Conservation (phyloP, 208 protist species). For the Trypanosoma lewisi region DNA sequence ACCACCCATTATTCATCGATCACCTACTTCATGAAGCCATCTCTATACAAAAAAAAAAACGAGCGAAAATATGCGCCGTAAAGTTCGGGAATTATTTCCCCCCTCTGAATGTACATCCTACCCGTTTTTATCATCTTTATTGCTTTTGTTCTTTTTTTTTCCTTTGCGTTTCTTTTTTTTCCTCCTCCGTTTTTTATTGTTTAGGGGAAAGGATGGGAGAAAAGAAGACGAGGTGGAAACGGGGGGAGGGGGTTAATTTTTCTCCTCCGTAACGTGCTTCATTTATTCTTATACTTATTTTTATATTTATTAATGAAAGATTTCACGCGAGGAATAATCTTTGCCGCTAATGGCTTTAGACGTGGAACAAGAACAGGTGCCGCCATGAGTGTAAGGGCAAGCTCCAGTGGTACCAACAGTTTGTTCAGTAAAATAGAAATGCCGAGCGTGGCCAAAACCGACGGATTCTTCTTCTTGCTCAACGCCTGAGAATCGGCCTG, state of each 20-base stretch:
- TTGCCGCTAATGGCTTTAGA: slow-evolving; percentile 62
- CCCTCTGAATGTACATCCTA: neutral
- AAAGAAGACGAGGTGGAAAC: too few relatives aligned
- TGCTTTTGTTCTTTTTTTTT: neutral
- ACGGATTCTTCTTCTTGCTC: slow-evolving; percentile 32
- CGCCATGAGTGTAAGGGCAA: slow-evolving; percentile 57
- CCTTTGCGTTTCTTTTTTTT: neutral
- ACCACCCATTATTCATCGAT: too few relatives aligned
- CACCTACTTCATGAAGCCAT: too few relatives aligned
- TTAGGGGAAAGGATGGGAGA: too few relatives aligned
- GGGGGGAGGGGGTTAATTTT: too few relatives aligned
- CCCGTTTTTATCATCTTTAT: neutral
- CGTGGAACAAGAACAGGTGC: slow-evolving; percentile 62
- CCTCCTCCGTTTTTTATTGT: neutral
- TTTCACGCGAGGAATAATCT: slow-evolving; percentile 28
- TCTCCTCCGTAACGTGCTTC: neutral
- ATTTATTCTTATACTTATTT: slow-evolving; percentile 12
- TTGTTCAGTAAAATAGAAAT: slow-evolving; percentile 80
- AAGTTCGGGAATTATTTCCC: neutral
- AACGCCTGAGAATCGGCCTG: slow-evolving; percentile 24
- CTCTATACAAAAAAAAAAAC: slow-evolving; percentile 11
- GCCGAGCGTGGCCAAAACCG: slow-evolving; percentile 68
- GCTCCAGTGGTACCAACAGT: slow-evolving; percentile 67
- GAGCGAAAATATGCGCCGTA: neutral
- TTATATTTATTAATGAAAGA: slow-evolving; percentile 17